Evolutionary conservation across 2,329 filamentous ascomycete species (phyloP), one percentile per base, ranked within the genome.

Genomic region (Geosmithia putterillii): DNA sequence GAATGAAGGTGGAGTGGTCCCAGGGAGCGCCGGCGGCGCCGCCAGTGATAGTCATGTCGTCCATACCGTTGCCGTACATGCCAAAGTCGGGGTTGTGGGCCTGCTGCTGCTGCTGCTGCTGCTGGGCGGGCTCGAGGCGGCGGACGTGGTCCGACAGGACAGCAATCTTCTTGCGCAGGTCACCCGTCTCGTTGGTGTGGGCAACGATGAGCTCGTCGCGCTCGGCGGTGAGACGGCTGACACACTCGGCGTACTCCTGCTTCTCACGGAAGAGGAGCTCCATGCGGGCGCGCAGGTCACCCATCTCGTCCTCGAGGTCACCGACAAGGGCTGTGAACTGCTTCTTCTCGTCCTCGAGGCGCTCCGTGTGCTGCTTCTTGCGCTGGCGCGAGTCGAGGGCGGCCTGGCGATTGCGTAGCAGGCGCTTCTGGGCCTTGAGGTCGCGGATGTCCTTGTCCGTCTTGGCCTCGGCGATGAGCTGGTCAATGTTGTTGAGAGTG

Each of bases 311-410:
- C 58, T 95, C 86, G 57, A 95, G 73, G 44, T 82, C 75, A 51
- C 68, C 76, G 58, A 95, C 85, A 58, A 85, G 68, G 53, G 77
- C 75, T 44, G 82, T 85, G 69, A 79, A 94, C 46, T 85, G 78
- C 71, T 95, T 95, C 74, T 96, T 95, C 70, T 96, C 90, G 62
- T 92, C 84, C 63, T 96, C 92, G 39, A 96, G 78, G 54, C 92
- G 82, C 67, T 96, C 92, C 28, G 92, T 96, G 67, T 96, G 90
- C 66, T 87, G 84, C 77, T 96, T 96, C 75, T 96, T 98, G 54
- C 92, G 82, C 64, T 96, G 90, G 52, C 92, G 81, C 38, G 92
- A 96, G 67, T 96, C 90, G 54, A 98, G 83, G 52, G 92, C 92
- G 65, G 92, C 92, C 69, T 96, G 90, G 57, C 92, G 81, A 67